A percentile compares a stretch with the other conserved stretches of the same genome.
Evolutionary conservation across 805 yeast genomes (phyloP).

Genomic region (Lipomyces kockii): DNA sequence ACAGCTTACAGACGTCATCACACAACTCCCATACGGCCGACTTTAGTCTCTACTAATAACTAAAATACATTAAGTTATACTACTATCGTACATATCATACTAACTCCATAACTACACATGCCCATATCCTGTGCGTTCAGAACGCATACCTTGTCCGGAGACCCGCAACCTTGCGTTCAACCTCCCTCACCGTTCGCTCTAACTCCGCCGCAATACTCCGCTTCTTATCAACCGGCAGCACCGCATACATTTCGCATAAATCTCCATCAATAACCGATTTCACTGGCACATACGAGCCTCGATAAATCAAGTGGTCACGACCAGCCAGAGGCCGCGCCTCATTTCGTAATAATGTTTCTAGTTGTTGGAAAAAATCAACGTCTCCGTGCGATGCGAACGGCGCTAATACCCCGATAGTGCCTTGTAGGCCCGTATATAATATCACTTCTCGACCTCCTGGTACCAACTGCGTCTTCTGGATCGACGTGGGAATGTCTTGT

Average conservation of each 20-base stretch:
- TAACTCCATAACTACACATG: background rate
- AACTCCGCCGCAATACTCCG: conserved; percentile 43
- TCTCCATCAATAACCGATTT: conserved; percentile 88
- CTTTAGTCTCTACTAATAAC: background rate
- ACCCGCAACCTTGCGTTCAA: conserved; percentile 44
- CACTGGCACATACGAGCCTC: conserved; percentile 83
- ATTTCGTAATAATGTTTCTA: conserved; percentile 53
- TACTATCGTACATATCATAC: background rate
- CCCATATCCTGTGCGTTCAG: conserved; percentile 1
- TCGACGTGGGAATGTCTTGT: conserved; percentile 71
- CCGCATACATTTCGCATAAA: conserved; percentile 63
- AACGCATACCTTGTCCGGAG: conserved; percentile 41
- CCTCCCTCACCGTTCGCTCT: conserved; percentile 43
- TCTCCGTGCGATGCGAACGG: conserved; percentile 72
- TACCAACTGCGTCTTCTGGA: conserved; percentile 59
- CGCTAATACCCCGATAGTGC: conserved; percentile 72
- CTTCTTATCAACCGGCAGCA: conserved; percentile 36
- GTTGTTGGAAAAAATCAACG: conserved; percentile 57
- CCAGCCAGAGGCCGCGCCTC: conserved; percentile 54
- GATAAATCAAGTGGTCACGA: conserved; percentile 66
- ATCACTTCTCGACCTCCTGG: conserved; percentile 69
- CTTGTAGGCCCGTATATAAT: conserved; percentile 77
- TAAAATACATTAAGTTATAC: background rate
- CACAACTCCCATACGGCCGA: too few relatives aligned
- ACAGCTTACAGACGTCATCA: too few relatives aligned